Evolutionary conservation across 2,329 filamentous ascomycete species (phyloP).

Genomic region (Cladorrhinum sp.): DNA sequence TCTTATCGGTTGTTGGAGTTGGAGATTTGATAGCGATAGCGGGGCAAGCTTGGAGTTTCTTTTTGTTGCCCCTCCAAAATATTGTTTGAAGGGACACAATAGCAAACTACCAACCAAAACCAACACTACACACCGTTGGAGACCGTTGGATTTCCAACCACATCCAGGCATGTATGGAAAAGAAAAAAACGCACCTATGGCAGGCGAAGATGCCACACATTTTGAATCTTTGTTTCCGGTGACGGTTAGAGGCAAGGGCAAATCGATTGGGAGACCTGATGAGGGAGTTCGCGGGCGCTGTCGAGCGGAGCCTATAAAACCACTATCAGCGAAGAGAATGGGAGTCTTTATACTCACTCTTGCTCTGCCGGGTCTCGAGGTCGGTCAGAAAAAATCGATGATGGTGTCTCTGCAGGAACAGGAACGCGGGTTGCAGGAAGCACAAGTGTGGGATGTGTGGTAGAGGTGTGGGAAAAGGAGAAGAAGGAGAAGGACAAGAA

Average conservation of each 20-base stretch:
- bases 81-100: constrained; percentile 9
- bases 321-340: constrained; percentile 23
- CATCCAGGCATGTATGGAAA: constrained; percentile 14
- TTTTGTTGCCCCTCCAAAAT: constrained; percentile 37
- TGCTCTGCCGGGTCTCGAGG: neutral
- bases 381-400: neutral
- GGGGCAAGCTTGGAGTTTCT: constrained; percentile 29
- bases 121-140: neutral
- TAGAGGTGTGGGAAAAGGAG: constrained; percentile 16
- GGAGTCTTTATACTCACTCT: constrained; percentile 26
- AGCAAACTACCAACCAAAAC: neutral
- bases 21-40: constrained; percentile 30
- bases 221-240: constrained; percentile 24
- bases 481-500: constrained; percentile 4
- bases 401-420: neutral
- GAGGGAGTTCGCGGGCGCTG: constrained; percentile 20
- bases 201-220: constrained; percentile 99
- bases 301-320: constrained; percentile 23
- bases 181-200: constrained; percentile 63
- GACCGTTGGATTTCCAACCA: neutral
- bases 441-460: constrained; percentile 6
- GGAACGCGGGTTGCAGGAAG: neutral
- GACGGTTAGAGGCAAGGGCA: neutral
- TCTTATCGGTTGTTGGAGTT: constrained; percentile 11
- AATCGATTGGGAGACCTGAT: constrained; percentile 12